Percentiles rank a stretch among this genome's conserved stretches.
phyloP scores from a whole-genome alignment of 75 land plant genomes.

The Azolla pinnata region DNA sequence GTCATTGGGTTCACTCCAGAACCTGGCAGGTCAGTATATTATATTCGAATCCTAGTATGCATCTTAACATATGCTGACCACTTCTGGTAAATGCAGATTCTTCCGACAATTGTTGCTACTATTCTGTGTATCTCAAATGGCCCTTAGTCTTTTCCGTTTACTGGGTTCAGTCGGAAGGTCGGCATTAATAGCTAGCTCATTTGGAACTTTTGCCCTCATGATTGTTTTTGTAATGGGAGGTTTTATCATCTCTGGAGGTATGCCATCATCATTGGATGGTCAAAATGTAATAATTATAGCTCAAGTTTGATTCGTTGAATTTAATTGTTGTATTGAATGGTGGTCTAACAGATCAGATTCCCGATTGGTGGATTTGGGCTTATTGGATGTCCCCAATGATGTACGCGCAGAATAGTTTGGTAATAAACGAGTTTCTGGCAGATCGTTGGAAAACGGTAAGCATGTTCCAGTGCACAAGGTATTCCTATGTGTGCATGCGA shows the following conservation, averaged over 20 bases:
- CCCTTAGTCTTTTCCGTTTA: constrained; percentile 26
- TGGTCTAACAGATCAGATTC: constrained; percentile 37
- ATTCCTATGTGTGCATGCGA: not conserved
- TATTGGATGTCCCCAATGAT: constrained; percentile 77
- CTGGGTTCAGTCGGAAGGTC: constrained; percentile 26
- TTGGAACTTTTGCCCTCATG: constrained; percentile 27
- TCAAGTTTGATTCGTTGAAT: too few relatives aligned
- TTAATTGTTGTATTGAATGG: too few relatives aligned
- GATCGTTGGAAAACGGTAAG: constrained; percentile 51
- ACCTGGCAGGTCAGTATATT: constrained; percentile 24
- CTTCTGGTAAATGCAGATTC: constrained; percentile 18
- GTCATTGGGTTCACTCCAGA: constrained; percentile 52
- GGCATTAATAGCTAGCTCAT: constrained; percentile 28
- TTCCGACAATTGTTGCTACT: constrained; percentile 27
- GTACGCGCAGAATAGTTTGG: constrained; percentile 50
- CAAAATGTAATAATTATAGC: too few relatives aligned
- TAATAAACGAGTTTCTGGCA: constrained; percentile 64
- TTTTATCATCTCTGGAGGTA: constrained; percentile 30
- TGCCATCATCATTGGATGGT: not conserved
- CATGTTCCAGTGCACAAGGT: not conserved
- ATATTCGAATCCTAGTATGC: not conserved
- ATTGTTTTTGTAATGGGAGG: constrained; percentile 33
- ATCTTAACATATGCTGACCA: not conserved
- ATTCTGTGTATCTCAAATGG: constrained; percentile 29
- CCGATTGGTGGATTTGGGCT: constrained; percentile 82